Base-by-base conservation (phyloP, 1,284 basidiomycete genomes). In the Sanghuangporus sanghuang region DNA sequence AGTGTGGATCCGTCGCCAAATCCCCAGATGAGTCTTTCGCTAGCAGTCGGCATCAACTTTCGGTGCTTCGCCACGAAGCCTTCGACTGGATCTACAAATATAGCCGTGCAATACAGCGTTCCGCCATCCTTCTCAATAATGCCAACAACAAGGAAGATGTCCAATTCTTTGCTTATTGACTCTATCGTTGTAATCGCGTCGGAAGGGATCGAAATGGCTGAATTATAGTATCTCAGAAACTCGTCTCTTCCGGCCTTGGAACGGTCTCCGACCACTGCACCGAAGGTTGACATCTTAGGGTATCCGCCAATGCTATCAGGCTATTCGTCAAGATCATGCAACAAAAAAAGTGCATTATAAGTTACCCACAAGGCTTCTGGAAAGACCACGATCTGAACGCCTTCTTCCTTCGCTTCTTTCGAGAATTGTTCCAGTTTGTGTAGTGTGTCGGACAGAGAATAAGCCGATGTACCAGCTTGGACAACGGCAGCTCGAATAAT, bases 31-130 rank as follows among this genome's bases (percentile, higher is more conserved):
- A 89, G 72, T 32, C 88, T 76, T 71, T 92, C 90, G 40, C 79
- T 74, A 0, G 80, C 90, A 3, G 90, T 92, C 0, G 89, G 89
- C 71, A 87, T 79, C 32, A 92, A 72, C 73, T 92, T 92, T n/a
- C 89, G 77, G 70, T 90, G 89, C 67, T 86, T 87, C 11, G 78
- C 81, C 11, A 90, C 72, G 44, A 85, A 78, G 7, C 84, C 83
- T n/a, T 81, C 74, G 11, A 69, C 67, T 0, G 86, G 85, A 61
- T 84, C 81, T 36, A 91, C 80, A 68, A 89, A 87, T 36, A 91
- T 76, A 32, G 75, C 83, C 0, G 87, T 86, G 74, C 89, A 91
- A 70, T 88, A 92, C 42, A 91, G 74, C 0, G 89, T 90, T 0
- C 86, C 85, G 2, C 79, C 78, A 21, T 84, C 83, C 12, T 83